Evolutionary conservation across 2,329 filamentous ascomycete genomes (phyloP), one percentile per base, ranked within the genome.

Genomic region (Cadophora malorum): DNA sequence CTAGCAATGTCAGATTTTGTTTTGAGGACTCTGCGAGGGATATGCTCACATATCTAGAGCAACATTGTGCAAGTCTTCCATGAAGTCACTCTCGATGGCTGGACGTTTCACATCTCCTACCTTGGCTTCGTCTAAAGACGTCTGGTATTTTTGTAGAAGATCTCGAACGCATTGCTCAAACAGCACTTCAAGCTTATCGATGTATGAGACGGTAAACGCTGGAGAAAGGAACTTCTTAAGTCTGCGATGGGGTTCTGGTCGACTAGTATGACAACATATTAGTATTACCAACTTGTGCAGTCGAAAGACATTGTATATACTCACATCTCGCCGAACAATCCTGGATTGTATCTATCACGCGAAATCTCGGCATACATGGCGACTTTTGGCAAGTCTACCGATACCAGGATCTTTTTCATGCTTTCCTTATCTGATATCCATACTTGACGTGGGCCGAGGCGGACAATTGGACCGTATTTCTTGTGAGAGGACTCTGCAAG

Each of bases 51-150:
- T 76, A 25, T 76, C 74, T 16, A 76, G 67, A 19, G 74, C 74
- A 23, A 75, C 72, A 25, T 75, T 75, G 38, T 76, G 74, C 8
- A 75, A 69, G 56, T 75, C 74, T 6, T 75, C 74, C 73, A 76
- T 76, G 62, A 75, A 31, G 55, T 75, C 73, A 3, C 68, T 71
- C 41, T 74, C 71, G n/a, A 64, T 38, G 4, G 25, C 49, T 52
- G 28, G 28, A 28, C 31, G 28, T 21, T 58, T 58, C 35, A 35
- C 28, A 35, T 35, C 16, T 21, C 19, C 25, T 9, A 38, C 7
- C 25, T 35, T 64, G 25, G 45, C 28, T 14, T 72, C 66, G 4
- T 72, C 73, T 21, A 66, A 65, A 6, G 31, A 16, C 3, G 35
- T 35, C 52, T 70, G 62, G 41, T 72, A 72, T 56, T 73, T 72